These are phyloP conservation scores for Durio zibethinus DNA, from an alignment of 345 rosid genomes.

Conservation along the genomic window DNA sequence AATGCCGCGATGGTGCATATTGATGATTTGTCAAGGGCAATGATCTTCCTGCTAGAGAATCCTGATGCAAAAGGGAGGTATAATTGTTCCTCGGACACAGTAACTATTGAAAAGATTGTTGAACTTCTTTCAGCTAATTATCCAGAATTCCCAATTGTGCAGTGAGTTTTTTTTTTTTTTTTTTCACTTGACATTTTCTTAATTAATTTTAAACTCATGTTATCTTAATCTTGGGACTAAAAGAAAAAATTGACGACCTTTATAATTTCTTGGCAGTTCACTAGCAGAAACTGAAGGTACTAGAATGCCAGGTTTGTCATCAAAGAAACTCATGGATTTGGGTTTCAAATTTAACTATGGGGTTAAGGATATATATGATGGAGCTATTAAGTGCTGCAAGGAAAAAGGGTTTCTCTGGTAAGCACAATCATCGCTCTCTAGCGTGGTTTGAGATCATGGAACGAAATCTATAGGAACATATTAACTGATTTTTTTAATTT, in stretches of 20 bases:
- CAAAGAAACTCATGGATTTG: not conserved
- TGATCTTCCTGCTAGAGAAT: not conserved
- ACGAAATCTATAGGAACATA: not conserved
- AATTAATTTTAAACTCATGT: not conserved
- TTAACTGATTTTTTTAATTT: not conserved
- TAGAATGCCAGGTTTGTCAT: not conserved
- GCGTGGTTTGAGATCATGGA: not conserved
- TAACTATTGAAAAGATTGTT: not conserved
- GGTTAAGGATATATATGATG: not conserved
- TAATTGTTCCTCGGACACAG: not conserved
- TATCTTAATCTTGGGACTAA: not conserved
- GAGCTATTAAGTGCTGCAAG: not conserved
- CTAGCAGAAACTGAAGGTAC: not conserved
- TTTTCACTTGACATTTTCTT: not conserved
- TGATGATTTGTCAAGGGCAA: constrained; percentile 6
- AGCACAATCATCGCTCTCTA: not conserved
- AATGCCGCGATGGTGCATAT: not conserved
- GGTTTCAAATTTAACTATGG: constrained; percentile 2
- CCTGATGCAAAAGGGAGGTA: constrained; percentile 9
- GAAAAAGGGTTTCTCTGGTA: constrained; percentile 2
- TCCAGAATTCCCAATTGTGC: not conserved
- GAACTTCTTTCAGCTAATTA: constrained; percentile 2
- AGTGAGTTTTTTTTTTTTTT: not conserved
- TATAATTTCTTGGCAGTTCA: not conserved
- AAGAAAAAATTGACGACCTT: not conserved